Evolutionary conservation across 805 yeast genomes (phyloP).

Genomic region (Grigorovia humatica): DNA sequence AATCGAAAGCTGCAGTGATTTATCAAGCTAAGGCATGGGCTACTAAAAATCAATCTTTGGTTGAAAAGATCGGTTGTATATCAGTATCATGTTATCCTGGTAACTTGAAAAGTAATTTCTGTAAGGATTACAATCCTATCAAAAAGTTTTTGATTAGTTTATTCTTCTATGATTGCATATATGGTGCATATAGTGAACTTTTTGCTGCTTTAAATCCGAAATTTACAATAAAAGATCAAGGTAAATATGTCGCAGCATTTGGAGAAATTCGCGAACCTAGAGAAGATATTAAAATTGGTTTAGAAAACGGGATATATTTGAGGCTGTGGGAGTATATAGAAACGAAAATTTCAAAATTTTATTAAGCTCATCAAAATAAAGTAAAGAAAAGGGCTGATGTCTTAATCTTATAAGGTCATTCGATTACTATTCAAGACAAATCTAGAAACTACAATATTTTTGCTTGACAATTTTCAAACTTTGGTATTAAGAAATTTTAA

Average conservation of each 20-base stretch:
- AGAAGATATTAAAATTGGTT: conserved; percentile 19
- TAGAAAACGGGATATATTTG: conserved; percentile 22
- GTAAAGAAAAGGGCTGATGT: not conserved
- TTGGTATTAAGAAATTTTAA: too few species aligned
- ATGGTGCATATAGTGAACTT: conserved; percentile 32
- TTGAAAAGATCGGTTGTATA: conserved; percentile 21
- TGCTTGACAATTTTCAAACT: too few species aligned
- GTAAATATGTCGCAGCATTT: conserved; percentile 31
- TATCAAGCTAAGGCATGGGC: conserved; percentile 31
- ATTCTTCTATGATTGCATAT: conserved; percentile 8
- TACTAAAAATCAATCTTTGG: conserved; percentile 15
- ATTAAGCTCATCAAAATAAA: not conserved
- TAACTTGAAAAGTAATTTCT: conserved; percentile 24
- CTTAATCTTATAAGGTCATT: too few species aligned
- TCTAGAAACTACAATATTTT: too few species aligned
- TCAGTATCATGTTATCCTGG: conserved; percentile 32
- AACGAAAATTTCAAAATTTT: conserved; percentile 3
- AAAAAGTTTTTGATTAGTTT: conserved; percentile 8
- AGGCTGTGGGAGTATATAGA: conserved; percentile 22
- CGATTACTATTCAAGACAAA: too few species aligned
- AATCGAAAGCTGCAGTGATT: conserved; percentile 31
- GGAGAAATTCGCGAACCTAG: conserved; percentile 26
- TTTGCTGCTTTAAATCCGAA: conserved; percentile 31
- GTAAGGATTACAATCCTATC: conserved; percentile 20
- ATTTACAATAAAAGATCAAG: conserved; percentile 21